Evolutionary conservation across 1,139 yeast species (phyloP).

Genomic region (Hanseniaspora gamundiae): DNA sequence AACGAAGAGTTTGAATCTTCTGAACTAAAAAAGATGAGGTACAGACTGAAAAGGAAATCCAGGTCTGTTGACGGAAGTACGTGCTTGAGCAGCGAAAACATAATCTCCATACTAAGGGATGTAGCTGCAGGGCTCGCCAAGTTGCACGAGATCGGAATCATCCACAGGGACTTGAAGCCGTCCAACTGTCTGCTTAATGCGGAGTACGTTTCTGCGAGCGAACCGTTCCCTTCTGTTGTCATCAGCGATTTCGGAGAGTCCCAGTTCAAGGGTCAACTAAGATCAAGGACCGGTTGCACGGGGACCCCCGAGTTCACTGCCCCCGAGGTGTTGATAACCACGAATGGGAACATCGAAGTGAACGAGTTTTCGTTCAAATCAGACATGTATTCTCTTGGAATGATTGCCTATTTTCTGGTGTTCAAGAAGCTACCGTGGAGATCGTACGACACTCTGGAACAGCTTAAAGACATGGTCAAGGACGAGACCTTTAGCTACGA

Average conservation of each 20-base stretch:
- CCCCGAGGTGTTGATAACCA: constrained; percentile 51
- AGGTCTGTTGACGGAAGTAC: constrained; percentile 15
- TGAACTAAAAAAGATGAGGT: constrained; percentile 24
- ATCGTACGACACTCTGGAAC: constrained; percentile 27
- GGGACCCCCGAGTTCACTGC: constrained; percentile 84
- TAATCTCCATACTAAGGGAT: constrained; percentile 56
- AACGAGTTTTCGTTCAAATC: constrained; percentile 53
- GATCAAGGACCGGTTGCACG: constrained; percentile 61
- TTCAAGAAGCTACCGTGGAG: constrained; percentile 59
- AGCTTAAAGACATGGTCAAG: constrained; percentile 32
- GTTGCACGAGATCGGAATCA: constrained; percentile 59
- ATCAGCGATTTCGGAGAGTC: constrained; percentile 91
- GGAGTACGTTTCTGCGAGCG: constrained; percentile 17
- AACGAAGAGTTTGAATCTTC: constrained; percentile 17
- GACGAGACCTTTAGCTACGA: constrained; percentile 21
- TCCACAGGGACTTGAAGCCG: constrained; percentile 82
- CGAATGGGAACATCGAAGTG: constrained; percentile 14
- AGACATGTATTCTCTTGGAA: constrained; percentile 73
- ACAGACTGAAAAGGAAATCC: constrained; percentile 26
- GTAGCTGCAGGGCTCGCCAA: constrained; percentile 58
- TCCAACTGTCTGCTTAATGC: constrained; percentile 63
- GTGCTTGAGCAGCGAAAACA: constrained; percentile 34
- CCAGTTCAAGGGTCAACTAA: constrained; percentile 47
- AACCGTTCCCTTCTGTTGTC: constrained; percentile 47
- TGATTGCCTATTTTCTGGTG: constrained; percentile 63